These are phyloP conservation scores for Rhexocercosporidium sp. DNA, from an alignment of 2,329 filamentous ascomycete genomes.

Conservation along the genomic window DNA sequence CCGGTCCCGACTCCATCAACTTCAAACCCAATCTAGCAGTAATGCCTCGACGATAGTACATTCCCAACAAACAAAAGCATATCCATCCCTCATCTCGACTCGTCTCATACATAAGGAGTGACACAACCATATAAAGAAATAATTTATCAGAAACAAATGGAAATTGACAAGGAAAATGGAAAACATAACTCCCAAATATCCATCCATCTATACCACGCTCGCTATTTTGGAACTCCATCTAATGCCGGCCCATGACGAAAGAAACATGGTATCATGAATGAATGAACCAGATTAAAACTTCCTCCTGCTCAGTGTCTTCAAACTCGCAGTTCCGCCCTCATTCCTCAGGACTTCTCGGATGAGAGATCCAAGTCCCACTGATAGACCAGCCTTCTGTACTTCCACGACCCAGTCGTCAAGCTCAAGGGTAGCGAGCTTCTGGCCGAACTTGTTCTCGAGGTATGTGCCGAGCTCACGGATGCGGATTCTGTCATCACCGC, in stretches of 20 bases:
- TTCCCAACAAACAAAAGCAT: conserved; percentile 9
- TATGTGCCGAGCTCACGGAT: conserved; percentile 19
- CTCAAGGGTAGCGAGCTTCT: conserved; percentile 14
- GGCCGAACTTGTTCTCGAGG: conserved; percentile 20
- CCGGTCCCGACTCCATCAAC: conserved; percentile 23
- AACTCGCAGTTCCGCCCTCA: conserved; percentile 18
- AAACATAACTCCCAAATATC: not conserved
- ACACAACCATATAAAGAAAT: not conserved
- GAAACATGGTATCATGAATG: not conserved
- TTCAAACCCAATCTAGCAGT: conserved; percentile 6
- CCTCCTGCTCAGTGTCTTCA: conserved; percentile 21
- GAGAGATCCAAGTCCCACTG: conserved; percentile 18
- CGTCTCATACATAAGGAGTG: conserved; percentile 2
- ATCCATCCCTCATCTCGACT: not conserved
- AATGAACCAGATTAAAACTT: conserved; percentile 1
- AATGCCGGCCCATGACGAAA: conserved; percentile 3
- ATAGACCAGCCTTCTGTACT: conserved; percentile 16
- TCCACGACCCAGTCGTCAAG: conserved; percentile 23
- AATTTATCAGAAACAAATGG: not conserved
- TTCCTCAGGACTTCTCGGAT: conserved; percentile 22
- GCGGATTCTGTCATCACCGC: conserved; percentile 20
- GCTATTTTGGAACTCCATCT: conserved; percentile 6
- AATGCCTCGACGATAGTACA: conserved; percentile 3
- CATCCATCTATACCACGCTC: not conserved
- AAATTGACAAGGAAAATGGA: not conserved